Evolutionary conservation across 2,329 filamentous ascomycete species (phyloP), one percentile per base, ranked within the genome.

Genomic region (Aspergillus pseudonomiae): DNA sequence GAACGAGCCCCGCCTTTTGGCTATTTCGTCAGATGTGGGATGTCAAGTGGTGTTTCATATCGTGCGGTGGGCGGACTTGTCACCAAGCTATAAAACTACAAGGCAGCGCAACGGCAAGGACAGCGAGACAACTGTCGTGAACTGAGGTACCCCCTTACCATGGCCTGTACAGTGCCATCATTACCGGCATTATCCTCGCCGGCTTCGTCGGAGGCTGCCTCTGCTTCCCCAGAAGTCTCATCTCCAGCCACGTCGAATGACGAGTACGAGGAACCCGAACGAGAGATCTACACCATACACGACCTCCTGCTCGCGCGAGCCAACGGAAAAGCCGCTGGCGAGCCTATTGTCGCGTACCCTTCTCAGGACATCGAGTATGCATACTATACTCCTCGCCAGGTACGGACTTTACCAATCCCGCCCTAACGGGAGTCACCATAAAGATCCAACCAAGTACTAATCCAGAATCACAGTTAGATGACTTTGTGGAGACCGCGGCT

Each of bases 341-440:
- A 69, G 26, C 55, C 64, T 10, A 68, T 68, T 41, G 65, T 69
- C 9, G 67, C 65, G 11, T 69, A 68, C 50, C 67, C 67, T 11
- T 48, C 55, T 7, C 48, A 54, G 6, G 67, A 62, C 3, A 65
- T 63, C 2, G 57, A 68, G 9, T 68, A 68, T 41, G 52, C 5
- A 16, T 69, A 69, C 50, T 69, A 68, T n/a, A 68, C 65, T 4
- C 67, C 67, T 10, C 59, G 57, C 6, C 62, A 68, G 41, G 67
- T 68, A 52, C 52, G 46, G 4, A 21, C 21, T 4, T 9, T 21
- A 46, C 12, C n/a, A 12, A 45, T 45, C 41, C n/a, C 4, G 4
- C 11, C 1, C 21, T 6, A 3, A 16, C 6, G 14, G 14, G 14
- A 16, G 34, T 6, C 34, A 16, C 14, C 14, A 36, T 6, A 45